Conservation (phyloP, 75 land plant genomes). For the Cryptomeria japonica region DNA sequence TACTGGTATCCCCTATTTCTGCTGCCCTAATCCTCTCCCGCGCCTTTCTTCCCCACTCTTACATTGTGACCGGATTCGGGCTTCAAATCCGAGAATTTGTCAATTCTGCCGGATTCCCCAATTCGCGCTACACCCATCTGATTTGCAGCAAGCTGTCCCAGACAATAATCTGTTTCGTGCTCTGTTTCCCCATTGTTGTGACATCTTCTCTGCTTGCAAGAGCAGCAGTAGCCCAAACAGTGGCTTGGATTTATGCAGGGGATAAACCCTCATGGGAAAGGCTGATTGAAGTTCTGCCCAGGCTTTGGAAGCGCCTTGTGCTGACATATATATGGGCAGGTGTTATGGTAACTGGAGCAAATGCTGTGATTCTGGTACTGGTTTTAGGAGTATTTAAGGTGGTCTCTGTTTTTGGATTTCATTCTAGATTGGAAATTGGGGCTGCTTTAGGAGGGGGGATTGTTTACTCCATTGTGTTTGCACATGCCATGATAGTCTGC, state of each 20-base stretch:
- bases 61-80: background rate
- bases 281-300: background rate
- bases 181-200: background rate
- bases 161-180: background rate
- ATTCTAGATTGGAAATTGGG: background rate
- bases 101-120: background rate
- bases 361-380: background rate
- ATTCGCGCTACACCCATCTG: background rate
- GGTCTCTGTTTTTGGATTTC: background rate
- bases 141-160: slow-evolving; percentile 1
- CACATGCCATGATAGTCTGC: slow-evolving; percentile 16
- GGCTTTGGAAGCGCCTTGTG: slow-evolving; percentile 15
- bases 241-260: slow-evolving; percentile 1
- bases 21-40: slow-evolving; percentile 11
- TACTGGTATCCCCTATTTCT: slow-evolving; percentile 26
- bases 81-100: background rate
- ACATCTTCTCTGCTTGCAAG: slow-evolving; percentile 1
- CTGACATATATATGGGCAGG: slow-evolving; percentile 20
- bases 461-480: slow-evolving; percentile 20
- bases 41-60: background rate
- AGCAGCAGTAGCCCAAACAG: slow-evolving; percentile 3
- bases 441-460: slow-evolving; percentile 6
- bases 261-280: background rate
- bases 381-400: background rate
- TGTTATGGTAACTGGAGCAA: background rate